These are phyloP conservation scores for Triticum timopheevii DNA, from an alignment of 176 grass and related monocot species.

Conservation along the genomic window DNA sequence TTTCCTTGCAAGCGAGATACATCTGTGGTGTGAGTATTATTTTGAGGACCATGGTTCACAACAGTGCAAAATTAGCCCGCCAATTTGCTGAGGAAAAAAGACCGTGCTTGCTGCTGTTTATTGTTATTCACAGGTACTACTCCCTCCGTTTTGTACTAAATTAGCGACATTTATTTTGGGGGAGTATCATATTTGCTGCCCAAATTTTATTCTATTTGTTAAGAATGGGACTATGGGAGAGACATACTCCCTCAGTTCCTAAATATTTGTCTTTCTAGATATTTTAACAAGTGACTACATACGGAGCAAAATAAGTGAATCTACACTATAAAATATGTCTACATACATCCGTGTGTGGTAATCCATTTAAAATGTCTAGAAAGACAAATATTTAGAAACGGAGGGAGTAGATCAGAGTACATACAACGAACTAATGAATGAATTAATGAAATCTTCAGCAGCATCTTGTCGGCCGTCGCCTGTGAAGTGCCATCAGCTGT, in stretches of 20 bases:
- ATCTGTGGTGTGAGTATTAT: slow-evolving; percentile 16
- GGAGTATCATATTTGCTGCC: too few species aligned
- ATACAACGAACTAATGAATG: slow-evolving; percentile 8
- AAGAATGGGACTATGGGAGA: background rate
- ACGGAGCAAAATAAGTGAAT: too few species aligned
- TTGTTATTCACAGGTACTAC: slow-evolving; percentile 27
- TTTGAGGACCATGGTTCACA: background rate
- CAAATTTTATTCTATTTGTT: background rate
- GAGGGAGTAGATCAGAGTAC: background rate
- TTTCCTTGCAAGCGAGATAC: background rate
- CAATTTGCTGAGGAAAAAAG: background rate
- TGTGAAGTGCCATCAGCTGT: background rate
- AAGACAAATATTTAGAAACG: too few species aligned
- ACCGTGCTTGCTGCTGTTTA: background rate
- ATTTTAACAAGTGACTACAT: too few species aligned
- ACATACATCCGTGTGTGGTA: too few species aligned
- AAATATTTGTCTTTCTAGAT: too few species aligned
- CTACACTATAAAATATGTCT: too few species aligned
- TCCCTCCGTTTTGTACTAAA: too few species aligned
- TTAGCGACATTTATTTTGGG: too few species aligned
- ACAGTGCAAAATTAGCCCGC: background rate
- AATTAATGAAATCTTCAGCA: background rate
- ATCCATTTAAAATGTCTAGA: too few species aligned
- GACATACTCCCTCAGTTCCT: background rate
- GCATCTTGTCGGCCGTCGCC: background rate